These are phyloP conservation scores for Chromosphaera perkinsii DNA, from an alignment of 208 protist genomes.

Conservation along the genomic window DNA sequence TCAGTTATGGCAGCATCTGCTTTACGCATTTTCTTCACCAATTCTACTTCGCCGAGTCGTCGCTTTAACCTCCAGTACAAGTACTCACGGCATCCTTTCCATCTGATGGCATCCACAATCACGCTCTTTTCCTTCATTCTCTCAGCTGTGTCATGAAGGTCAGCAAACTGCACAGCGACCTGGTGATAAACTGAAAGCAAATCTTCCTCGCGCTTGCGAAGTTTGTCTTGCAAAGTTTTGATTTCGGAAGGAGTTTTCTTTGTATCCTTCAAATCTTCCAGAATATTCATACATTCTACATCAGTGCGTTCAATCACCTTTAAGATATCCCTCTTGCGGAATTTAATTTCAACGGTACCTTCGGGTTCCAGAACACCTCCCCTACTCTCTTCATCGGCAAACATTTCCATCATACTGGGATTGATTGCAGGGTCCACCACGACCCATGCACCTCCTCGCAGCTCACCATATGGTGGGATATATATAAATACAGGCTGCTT, in stretches of 20 bases:
- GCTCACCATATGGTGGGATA: constrained; percentile 87
- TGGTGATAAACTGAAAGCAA: constrained; percentile 80
- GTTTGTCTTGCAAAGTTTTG: constrained; percentile 1
- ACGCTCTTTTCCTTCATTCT: constrained; percentile 87
- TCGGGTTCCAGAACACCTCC: constrained; percentile 89
- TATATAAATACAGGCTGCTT: constrained; percentile 87
- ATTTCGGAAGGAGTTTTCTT: background rate
- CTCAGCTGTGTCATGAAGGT: constrained; percentile 89
- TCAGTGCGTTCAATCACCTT: constrained; percentile 79
- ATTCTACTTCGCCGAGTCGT: constrained; percentile 57
- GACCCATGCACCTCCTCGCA: constrained; percentile 95
- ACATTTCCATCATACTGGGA: constrained; percentile 93
- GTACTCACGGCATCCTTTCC: constrained; percentile 73
- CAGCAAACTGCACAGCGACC: constrained; percentile 85
- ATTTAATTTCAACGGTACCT: constrained; percentile 92
- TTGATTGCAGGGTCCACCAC: constrained; percentile 95
- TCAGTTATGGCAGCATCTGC: too few relatives aligned
- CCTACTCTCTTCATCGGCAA: constrained; percentile 76
- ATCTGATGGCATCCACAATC: constrained; percentile 78
- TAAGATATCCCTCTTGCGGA: constrained; percentile 72
- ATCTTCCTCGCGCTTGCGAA: constrained; percentile 47
- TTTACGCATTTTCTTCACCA: constrained; percentile 3
- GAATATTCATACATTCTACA: constrained; percentile 1
- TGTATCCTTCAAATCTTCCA: background rate
- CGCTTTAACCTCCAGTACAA: constrained; percentile 83